Evolutionary conservation across 1,284 basidiomycete genomes (phyloP).

Genomic region (Cryptococcus jaspeensis): DNA sequence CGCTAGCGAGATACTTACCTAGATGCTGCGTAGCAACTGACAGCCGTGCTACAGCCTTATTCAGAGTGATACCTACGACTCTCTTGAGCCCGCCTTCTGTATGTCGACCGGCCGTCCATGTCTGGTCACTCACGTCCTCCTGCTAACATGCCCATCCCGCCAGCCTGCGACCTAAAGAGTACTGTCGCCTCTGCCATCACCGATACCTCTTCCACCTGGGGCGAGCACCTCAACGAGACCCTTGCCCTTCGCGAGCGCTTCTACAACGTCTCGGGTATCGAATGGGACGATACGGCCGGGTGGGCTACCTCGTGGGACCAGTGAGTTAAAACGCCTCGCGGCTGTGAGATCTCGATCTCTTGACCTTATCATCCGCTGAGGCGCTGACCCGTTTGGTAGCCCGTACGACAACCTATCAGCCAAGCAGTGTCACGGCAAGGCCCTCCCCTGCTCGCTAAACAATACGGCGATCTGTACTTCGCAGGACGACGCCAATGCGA

Average conservation of each 20-base stretch:
- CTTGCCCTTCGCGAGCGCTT: slow-evolving; percentile 23
- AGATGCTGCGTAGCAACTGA: not conserved
- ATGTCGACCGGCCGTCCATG: not conserved
- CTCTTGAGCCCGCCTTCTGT: slow-evolving; percentile 36
- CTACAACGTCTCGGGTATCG: slow-evolving; percentile 34
- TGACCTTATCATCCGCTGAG: not conserved
- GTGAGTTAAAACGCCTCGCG: slow-evolving; percentile 25
- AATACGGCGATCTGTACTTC: slow-evolving; percentile 27
- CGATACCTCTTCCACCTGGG: slow-evolving; percentile 23
- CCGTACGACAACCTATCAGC: slow-evolving; percentile 43
- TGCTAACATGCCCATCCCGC: not conserved
- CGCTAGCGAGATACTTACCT: not conserved
- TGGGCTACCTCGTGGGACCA: slow-evolving; percentile 41
- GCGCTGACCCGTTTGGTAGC: slow-evolving; percentile 10
- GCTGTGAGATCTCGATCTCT: not conserved
- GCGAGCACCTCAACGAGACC: slow-evolving; percentile 25
- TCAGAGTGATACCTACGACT: slow-evolving; percentile 32
- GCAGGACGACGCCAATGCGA: slow-evolving; percentile 33
- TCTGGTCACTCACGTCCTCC: not conserved
- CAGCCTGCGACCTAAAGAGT: slow-evolving; percentile 12
- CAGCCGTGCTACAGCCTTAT: slow-evolving; percentile 2
- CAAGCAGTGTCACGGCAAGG: slow-evolving; percentile 40
- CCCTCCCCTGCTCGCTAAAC: slow-evolving; percentile 37
- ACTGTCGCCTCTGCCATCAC: slow-evolving; percentile 12
- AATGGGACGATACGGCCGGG: slow-evolving; percentile 25